These are phyloP conservation scores for Astrephomene gubernaculifera DNA, from an alignment of 139 green algal species.

Conservation along the genomic window DNA sequence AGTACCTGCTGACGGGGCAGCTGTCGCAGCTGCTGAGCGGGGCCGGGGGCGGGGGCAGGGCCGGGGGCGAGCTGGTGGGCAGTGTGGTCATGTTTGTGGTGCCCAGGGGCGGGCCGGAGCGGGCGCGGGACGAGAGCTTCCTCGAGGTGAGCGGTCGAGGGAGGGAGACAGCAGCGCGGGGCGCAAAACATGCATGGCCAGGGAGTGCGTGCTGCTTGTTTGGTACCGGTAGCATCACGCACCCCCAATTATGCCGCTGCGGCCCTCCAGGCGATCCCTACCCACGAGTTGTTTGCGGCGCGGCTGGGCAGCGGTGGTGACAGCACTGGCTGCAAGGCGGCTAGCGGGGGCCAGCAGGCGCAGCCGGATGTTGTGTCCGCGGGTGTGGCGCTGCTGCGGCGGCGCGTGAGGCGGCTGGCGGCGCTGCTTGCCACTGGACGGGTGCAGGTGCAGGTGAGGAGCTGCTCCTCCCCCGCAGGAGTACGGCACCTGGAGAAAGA, in stretches of 20 bases:
- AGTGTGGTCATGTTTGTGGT: conserved; percentile 57
- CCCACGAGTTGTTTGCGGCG: neutral
- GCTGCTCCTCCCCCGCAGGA: neutral
- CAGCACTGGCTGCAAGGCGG: neutral
- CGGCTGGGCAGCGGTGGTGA: neutral
- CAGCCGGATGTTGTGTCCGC: neutral
- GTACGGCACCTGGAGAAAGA: too few species aligned
- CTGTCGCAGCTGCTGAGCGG: conserved; percentile 35
- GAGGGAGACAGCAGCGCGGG: neutral
- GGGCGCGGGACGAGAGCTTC: conserved; percentile 44
- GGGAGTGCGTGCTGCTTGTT: neutral
- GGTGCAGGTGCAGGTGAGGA: conserved; percentile 4
- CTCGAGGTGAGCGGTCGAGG: neutral
- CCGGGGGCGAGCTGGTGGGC: conserved; percentile 38
- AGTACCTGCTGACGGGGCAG: conserved; percentile 53
- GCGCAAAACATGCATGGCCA: neutral
- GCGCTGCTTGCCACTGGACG: neutral
- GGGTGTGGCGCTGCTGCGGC: conserved; percentile 7
- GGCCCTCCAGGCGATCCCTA: neutral
- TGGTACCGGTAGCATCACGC: neutral
- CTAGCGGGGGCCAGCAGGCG: too few species aligned
- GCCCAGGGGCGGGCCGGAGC: conserved; percentile 13
- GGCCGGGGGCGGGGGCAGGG: too few species aligned
- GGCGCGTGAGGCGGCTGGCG: neutral
- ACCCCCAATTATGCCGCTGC: too few species aligned